phyloP scores from a whole-genome alignment of 164 flowering plant species.

The Brasenia schreberi region DNA sequence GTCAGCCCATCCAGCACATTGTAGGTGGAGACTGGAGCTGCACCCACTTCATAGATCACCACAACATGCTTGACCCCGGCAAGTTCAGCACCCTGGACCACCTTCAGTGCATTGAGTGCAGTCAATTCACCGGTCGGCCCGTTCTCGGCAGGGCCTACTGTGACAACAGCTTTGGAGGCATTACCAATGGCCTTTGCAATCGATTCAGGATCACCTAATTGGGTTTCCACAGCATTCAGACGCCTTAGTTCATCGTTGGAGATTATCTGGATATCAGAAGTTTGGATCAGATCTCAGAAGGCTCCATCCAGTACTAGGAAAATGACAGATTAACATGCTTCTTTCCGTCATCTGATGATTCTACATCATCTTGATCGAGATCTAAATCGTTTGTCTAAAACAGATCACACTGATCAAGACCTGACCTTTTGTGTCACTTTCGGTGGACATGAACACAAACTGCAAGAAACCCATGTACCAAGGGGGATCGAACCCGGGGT shows the following conservation, averaged over 20 bases:
- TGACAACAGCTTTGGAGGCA: slow-evolving; percentile 90
- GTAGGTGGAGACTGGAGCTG: slow-evolving; percentile 23
- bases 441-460: no score
- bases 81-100: slow-evolving; percentile 62
- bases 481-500: no score
- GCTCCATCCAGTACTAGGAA: background rate
- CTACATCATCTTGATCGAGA: background rate
- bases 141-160: slow-evolving; percentile 63
- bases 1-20: slow-evolving; percentile 70
- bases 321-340: background rate
- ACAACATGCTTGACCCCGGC: slow-evolving; percentile 82
- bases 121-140: slow-evolving; percentile 52
- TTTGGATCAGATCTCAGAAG: background rate
- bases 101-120: slow-evolving; percentile 51
- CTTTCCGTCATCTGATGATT: background rate
- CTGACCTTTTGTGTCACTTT: no score
- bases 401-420: no score
- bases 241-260: slow-evolving; percentile 61
- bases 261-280: slow-evolving; percentile 36
- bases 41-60: slow-evolving; percentile 40
- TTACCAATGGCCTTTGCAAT: slow-evolving; percentile 90
- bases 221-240: slow-evolving; percentile 70
- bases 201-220: slow-evolving; percentile 44
- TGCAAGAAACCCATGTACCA: no score
- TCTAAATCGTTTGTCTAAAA: no score